phyloP scores from a whole-genome alignment of 208 protist species.

The Crithidia bombi region DNA sequence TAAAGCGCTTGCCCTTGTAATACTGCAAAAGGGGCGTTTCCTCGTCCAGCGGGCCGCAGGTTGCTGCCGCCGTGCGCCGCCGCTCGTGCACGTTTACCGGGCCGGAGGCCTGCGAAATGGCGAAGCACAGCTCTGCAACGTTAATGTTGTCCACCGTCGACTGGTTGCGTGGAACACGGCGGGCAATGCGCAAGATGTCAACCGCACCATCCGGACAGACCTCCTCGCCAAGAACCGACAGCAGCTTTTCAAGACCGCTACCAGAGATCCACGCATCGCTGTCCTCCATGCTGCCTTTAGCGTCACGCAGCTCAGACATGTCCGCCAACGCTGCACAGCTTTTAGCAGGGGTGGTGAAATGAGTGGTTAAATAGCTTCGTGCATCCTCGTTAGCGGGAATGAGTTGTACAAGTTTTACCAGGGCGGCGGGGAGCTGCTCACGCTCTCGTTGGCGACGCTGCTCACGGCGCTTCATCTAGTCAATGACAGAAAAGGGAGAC shows the following conservation, averaged over 20 bases:
- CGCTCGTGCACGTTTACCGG: conserved; percentile 76
- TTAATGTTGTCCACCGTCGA: conserved; percentile 70
- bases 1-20: conserved; percentile 77
- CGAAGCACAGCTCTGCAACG: conserved; percentile 88
- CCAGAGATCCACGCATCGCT: conserved; percentile 53
- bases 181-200: conserved; percentile 69
- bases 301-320: neutral
- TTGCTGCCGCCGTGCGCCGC: conserved; percentile 47
- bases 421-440: conserved; percentile 53
- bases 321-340: neutral
- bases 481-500: conserved; percentile 8
- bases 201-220: conserved; percentile 44
- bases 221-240: conserved; percentile 56
- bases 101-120: conserved; percentile 61
- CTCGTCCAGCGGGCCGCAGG: conserved; percentile 54
- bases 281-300: neutral
- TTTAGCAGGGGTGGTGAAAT: conserved; percentile 20
- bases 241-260: conserved; percentile 54
- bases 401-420: conserved; percentile 54
- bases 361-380: conserved; percentile 44
- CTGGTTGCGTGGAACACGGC: conserved; percentile 81
- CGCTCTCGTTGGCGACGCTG: conserved; percentile 72
- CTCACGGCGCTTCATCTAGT: conserved; percentile 67
- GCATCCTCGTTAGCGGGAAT: conserved; percentile 51
- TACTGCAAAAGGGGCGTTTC: conserved; percentile 70